Percentiles rank a stretch among this genome's conserved stretches.
These are phyloP conservation scores for Kuraishia molischiana DNA, from an alignment of 805 yeast genomes.

Conservation along the genomic window DNA sequence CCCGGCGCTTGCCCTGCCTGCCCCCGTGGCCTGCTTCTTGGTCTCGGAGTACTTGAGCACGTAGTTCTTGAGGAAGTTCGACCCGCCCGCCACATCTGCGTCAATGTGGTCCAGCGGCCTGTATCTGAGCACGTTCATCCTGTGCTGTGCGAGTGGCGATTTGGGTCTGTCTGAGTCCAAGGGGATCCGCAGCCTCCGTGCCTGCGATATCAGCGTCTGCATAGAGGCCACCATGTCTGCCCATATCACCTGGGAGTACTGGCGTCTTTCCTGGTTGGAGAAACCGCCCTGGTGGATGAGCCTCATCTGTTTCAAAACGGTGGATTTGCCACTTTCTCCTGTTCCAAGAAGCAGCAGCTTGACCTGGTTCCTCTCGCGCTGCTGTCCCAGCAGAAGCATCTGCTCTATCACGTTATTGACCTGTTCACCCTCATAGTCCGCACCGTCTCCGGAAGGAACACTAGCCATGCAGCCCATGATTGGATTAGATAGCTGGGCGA, in stretches of 20 bases:
- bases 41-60: slow-evolving; percentile 51
- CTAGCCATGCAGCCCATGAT: slow-evolving; percentile 78
- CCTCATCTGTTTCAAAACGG: slow-evolving; percentile 83
- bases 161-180: slow-evolving; percentile 56
- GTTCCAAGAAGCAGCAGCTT: slow-evolving; percentile 81
- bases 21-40: slow-evolving; percentile 41
- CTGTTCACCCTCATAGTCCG: slow-evolving; percentile 40
- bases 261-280: slow-evolving; percentile 64
- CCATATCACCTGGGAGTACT: slow-evolving; percentile 87
- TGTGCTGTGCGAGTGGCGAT: slow-evolving; percentile 33
- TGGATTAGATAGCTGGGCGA: no score
- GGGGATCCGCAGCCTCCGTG: slow-evolving; percentile 51
- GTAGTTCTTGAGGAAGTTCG: slow-evolving; percentile 51
- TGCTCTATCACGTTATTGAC: slow-evolving; percentile 60
- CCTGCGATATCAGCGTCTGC: slow-evolving; percentile 70
- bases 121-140: slow-evolving; percentile 41
- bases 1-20: slow-evolving; percentile 33
- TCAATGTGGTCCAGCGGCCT: slow-evolving; percentile 55
- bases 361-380: slow-evolving; percentile 46
- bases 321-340: slow-evolving; percentile 92
- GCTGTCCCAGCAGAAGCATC: slow-evolving; percentile 40
- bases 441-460: slow-evolving; percentile 32
- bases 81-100: slow-evolving; percentile 58
- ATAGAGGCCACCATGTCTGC: slow-evolving; percentile 81
- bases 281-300: slow-evolving; percentile 83